Evolutionary conservation across 352 stramenopile genomes (phyloP).

Genomic region (Thalassiosira mediterranea): DNA sequence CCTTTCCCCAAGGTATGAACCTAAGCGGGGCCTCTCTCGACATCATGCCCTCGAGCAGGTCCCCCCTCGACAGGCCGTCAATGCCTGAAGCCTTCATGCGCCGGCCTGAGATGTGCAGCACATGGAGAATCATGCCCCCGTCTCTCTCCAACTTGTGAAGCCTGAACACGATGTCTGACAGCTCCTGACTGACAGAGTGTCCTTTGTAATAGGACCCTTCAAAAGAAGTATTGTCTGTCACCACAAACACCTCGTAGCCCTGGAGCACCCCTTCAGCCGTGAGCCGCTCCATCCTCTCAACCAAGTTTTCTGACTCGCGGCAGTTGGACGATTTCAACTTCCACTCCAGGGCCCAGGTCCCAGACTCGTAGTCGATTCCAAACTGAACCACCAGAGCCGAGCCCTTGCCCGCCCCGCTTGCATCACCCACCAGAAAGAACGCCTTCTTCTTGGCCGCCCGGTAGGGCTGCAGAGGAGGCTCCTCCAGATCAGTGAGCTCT

Average conservation of each 20-base stretch:
- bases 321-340: conserved; percentile 14
- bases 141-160: conserved; percentile 15
- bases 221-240: conserved; percentile 42
- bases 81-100: conserved; percentile 50
- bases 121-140: conserved; percentile 22
- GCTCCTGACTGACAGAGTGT: background rate
- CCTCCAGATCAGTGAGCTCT: background rate
- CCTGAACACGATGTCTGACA: background rate
- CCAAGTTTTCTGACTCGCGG: conserved; percentile 18
- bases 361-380: background rate
- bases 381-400: background rate
- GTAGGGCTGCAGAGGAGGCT: background rate
- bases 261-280: background rate
- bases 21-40: conserved; percentile 19
- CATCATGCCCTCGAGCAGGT: conserved; percentile 43
- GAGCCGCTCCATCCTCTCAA: background rate
- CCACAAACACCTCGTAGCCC: conserved; percentile 30
- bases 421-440: conserved; percentile 17
- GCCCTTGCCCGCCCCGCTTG: conserved; percentile 1
- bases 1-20: conserved; percentile 30
- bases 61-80: conserved; percentile 38
- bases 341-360: background rate
- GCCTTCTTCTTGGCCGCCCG: background rate
- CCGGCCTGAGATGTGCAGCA: conserved; percentile 32
- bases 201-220: conserved; percentile 36